phyloP scores from a whole-genome alignment of 176 grass and related monocot species.

The Phoenix dactylifera region DNA sequence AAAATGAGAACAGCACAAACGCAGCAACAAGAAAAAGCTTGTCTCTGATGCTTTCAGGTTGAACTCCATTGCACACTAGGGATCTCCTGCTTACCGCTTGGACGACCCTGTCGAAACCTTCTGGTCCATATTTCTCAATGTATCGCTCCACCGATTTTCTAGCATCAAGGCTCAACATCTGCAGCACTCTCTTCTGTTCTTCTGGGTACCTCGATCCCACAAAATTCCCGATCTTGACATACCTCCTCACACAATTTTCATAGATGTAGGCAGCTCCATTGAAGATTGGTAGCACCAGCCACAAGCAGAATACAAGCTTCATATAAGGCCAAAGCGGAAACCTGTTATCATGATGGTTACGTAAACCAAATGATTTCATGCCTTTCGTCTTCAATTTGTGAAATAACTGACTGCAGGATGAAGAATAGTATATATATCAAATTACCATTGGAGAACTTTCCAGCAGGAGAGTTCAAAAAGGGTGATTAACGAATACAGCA shows the following conservation, averaged over 20 bases:
- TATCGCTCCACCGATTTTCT: slow-evolving; percentile 73
- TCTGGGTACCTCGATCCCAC: slow-evolving; percentile 59
- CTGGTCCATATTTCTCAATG: slow-evolving; percentile 59
- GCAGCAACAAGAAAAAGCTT: too few species aligned
- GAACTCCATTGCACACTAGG: too few species aligned
- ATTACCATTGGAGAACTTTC: slow-evolving; percentile 79
- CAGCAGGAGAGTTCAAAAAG: slow-evolving; percentile 85
- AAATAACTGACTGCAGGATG: too few species aligned
- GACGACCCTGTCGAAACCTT: slow-evolving; percentile 73
- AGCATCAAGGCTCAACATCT: slow-evolving; percentile 91
- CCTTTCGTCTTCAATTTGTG: not conserved
- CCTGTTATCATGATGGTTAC: slow-evolving; percentile 26
- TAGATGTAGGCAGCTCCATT: slow-evolving; percentile 97
- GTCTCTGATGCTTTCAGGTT: too few species aligned
- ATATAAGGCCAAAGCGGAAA: slow-evolving; percentile 80
- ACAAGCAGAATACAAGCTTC: slow-evolving; percentile 83
- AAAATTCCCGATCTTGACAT: slow-evolving; percentile 73
- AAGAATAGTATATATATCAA: too few species aligned
- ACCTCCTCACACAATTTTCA: slow-evolving; percentile 57
- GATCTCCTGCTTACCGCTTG: slow-evolving; percentile 34
- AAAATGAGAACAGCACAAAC: too few species aligned
- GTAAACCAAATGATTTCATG: not conserved
- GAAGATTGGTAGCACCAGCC: slow-evolving; percentile 93
- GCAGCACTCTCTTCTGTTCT: slow-evolving; percentile 56
- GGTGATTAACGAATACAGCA: slow-evolving; percentile 79